Evolutionary conservation across 2,329 filamentous ascomycete species (phyloP), one percentile per base, ranked within the genome.

Genomic region (Sporothrix inflata): DNA sequence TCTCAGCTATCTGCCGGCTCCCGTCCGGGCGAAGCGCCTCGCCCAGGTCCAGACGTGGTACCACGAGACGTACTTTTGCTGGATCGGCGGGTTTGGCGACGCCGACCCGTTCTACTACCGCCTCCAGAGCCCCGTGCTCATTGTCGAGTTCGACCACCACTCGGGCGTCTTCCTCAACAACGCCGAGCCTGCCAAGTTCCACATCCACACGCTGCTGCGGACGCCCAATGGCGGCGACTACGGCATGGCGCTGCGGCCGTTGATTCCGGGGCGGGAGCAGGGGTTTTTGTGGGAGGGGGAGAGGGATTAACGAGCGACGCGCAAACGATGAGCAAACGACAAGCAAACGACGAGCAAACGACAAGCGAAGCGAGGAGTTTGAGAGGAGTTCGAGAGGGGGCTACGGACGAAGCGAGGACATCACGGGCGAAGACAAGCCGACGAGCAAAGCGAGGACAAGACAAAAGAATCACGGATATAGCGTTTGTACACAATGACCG

Each of bases 201-300:
- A 95, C 76, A 92, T 93, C 27, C 92, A 95, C 79, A 94, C 92
- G 0, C 81, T 93, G 69, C 81, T 93, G 74, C 81, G 92, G 47
- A 90, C 88, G 42, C 92, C 92, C 0, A 94, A 95, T 79, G 88
- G 83, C 0, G 92, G 92, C 0, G 92, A 95, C 78, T 94, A 94
- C 78, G 92, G 92, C 0, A 86, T 84, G 80, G 85, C 85, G 0
- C 71, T 88, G 68, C 77, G 83, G n/a, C 42, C 63, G 11, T 9
- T 72, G 14, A 63, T 72, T 38, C 53, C 91, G 9, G 51, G 71
- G 4, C 9, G 5, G 21, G 63, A 72, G 65, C 71, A 72, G 53
- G 63, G 21, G 1, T 72, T 69, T 30, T n/a, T 69, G 53, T 69
- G 71, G 71, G 63, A 69, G 30, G 63, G 53, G 1, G 53, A 53